A percentile compares a stretch with the other conserved stretches of the same genome.
Evolutionary conservation across 1,284 basidiomycete genomes (phyloP).

Genomic region (Cystobasidium slooffiae): DNA sequence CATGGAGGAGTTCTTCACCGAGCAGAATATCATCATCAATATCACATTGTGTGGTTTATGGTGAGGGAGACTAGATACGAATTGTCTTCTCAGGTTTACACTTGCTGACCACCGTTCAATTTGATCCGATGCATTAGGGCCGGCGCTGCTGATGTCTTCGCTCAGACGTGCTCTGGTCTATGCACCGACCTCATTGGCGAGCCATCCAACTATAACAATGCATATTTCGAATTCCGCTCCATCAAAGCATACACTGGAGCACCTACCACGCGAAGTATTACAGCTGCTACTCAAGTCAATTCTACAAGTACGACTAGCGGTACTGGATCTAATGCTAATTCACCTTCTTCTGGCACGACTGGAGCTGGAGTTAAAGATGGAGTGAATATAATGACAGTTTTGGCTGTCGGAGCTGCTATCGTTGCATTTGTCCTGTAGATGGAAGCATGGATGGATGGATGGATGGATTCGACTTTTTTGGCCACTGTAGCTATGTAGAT

Average conservation of each 20-base stretch:
- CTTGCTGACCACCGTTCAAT: not conserved
- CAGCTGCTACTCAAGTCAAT: slow-evolving; percentile 15
- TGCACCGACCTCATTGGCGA: slow-evolving; percentile 69
- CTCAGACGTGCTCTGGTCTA: slow-evolving; percentile 69
- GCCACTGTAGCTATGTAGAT: too few species aligned
- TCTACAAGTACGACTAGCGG: slow-evolving; percentile 5
- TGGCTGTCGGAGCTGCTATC: not conserved
- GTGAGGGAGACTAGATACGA: not conserved
- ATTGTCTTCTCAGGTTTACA: too few species aligned
- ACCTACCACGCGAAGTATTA: slow-evolving; percentile 21
- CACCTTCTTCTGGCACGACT: not conserved
- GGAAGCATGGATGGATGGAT: too few species aligned
- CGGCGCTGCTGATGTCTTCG: slow-evolving; percentile 63
- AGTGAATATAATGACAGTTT: not conserved
- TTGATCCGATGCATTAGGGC: slow-evolving; percentile 66
- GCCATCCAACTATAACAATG: slow-evolving; percentile 64
- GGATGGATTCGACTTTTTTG: too few species aligned
- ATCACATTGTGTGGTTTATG: slow-evolving; percentile 58
- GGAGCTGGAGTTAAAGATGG: not conserved
- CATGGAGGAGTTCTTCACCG: slow-evolving; percentile 68
- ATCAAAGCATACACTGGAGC: slow-evolving; percentile 44
- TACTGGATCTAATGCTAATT: slow-evolving; percentile 6
- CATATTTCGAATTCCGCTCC: slow-evolving; percentile 39
- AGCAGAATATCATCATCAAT: slow-evolving; percentile 72
- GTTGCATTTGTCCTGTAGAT: not conserved